Percentiles rank a stretch among this genome's conserved stretches.
These are phyloP conservation scores for Exophiala oligosperma DNA, from an alignment of 2,329 filamentous ascomycete species.

Conservation along the genomic window DNA sequence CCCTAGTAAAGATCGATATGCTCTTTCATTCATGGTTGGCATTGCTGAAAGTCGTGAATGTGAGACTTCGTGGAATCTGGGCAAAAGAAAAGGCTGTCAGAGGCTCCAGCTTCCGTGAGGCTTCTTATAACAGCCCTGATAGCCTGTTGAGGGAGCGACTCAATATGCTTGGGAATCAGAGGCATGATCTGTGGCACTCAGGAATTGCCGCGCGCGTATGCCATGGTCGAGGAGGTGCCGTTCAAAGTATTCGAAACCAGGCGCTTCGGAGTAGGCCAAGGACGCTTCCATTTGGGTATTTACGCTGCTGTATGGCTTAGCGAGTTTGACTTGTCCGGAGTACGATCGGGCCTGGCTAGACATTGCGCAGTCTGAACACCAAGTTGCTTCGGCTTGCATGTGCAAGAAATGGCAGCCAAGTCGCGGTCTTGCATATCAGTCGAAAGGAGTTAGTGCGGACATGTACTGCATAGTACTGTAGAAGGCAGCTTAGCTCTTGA, in stretches of 20 bases:
- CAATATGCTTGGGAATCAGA: neutral
- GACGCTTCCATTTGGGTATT: neutral
- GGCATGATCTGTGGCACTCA: neutral
- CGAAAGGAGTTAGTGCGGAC: neutral
- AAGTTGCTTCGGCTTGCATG: neutral
- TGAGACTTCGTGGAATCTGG: neutral
- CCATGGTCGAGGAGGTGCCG: neutral
- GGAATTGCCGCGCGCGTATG: neutral
- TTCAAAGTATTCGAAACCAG: neutral
- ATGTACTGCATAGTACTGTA: neutral
- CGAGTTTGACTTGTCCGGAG: neutral
- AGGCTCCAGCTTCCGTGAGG: neutral
- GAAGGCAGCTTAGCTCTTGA: neutral
- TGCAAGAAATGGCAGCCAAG: neutral
- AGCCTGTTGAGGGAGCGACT: neutral
- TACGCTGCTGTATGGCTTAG: neutral
- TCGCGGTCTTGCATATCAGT: neutral
- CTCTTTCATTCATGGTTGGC: constrained; percentile 1
- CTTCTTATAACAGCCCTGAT: neutral
- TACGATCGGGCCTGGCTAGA: neutral
- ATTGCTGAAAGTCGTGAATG: neutral
- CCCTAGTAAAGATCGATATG: neutral
- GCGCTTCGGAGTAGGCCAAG: neutral
- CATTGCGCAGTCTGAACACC: neutral
- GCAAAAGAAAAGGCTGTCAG: neutral